Evolutionary conservation across 169 alveolate species (phyloP).

Genomic region (Babesia ovata): DNA sequence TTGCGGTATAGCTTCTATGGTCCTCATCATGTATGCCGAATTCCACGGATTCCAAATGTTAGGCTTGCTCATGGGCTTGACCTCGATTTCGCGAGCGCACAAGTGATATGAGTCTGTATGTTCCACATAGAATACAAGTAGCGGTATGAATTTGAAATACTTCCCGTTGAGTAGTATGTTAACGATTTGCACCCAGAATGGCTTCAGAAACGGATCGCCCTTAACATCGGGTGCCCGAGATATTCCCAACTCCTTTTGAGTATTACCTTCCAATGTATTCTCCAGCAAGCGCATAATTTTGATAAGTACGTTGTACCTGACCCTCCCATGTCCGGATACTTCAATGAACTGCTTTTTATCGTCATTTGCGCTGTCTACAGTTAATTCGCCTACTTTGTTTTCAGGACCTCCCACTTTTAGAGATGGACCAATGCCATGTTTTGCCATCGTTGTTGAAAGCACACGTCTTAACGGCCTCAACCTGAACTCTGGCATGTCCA

Average conservation of each 20-base stretch:
- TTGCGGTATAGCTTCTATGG: slow-evolving; percentile 19
- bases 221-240: neutral
- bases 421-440: neutral
- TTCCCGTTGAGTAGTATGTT: slow-evolving; percentile 34
- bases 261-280: neutral
- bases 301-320: slow-evolving; percentile 2
- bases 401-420: neutral
- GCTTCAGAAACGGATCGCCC: slow-evolving; percentile 7
- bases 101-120: neutral
- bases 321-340: slow-evolving; percentile 15
- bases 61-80: slow-evolving; percentile 24
- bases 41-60: slow-evolving; percentile 41
- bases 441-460: neutral
- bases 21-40: slow-evolving; percentile 3
- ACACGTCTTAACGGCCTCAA: neutral
- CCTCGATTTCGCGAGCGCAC: slow-evolving; percentile 21
- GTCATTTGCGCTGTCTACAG: neutral
- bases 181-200: slow-evolving; percentile 22
- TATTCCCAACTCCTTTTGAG: neutral
- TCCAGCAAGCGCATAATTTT: slow-evolving; percentile 9
- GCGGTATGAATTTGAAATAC: slow-evolving; percentile 36
- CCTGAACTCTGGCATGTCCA: neutral
- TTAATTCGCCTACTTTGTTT: no score
- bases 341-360: slow-evolving; percentile 12
- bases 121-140: slow-evolving; percentile 30